A percentile compares a stretch with the other conserved stretches of the same genome.
phyloP scores from a whole-genome alignment of 2,329 filamentous ascomycete genomes.

The Cyclaneusma minus region DNA sequence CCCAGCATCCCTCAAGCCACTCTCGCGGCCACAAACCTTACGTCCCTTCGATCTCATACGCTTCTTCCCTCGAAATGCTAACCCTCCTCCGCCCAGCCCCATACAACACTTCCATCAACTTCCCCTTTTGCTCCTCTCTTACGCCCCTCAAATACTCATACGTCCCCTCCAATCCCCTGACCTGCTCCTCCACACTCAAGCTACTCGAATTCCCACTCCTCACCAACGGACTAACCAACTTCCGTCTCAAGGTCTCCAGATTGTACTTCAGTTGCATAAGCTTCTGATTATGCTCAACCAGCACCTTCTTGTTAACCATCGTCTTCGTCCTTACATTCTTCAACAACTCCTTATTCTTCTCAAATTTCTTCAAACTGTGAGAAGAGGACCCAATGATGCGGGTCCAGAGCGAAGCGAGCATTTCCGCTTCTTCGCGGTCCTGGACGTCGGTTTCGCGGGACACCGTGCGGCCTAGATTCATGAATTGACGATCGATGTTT shows the following conservation, averaged over 20 bases:
- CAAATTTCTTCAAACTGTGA: constrained; percentile 69
- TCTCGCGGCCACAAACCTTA: not conserved
- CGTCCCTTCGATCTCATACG: constrained; percentile 3
- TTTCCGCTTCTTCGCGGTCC: constrained; percentile 64
- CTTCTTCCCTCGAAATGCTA: constrained; percentile 1
- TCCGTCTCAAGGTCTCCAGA: constrained; percentile 68
- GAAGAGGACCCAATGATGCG: constrained; percentile 66
- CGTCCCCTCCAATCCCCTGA: constrained; percentile 65
- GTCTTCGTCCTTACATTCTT: constrained; percentile 68
- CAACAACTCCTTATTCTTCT: constrained; percentile 73
- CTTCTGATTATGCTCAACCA: constrained; percentile 75
- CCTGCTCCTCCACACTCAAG: constrained; percentile 70
- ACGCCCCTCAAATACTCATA: constrained; percentile 64
- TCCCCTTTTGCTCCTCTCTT: constrained; percentile 65
- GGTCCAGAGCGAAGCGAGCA: constrained; percentile 75
- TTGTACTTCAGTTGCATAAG: constrained; percentile 74
- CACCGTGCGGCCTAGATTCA: constrained; percentile 73
- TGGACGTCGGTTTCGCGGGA: constrained; percentile 71
- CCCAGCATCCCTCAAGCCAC: not conserved
- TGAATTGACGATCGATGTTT: constrained; percentile 76
- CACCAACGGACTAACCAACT: constrained; percentile 73
- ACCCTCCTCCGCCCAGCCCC: constrained; percentile 21
- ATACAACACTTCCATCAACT: constrained; percentile 68
- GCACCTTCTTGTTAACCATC: constrained; percentile 70
- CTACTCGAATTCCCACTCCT: constrained; percentile 52